Evolutionary conservation across 306 rosid species (phyloP).

Genomic region (Trichosanthes cucumerina): DNA sequence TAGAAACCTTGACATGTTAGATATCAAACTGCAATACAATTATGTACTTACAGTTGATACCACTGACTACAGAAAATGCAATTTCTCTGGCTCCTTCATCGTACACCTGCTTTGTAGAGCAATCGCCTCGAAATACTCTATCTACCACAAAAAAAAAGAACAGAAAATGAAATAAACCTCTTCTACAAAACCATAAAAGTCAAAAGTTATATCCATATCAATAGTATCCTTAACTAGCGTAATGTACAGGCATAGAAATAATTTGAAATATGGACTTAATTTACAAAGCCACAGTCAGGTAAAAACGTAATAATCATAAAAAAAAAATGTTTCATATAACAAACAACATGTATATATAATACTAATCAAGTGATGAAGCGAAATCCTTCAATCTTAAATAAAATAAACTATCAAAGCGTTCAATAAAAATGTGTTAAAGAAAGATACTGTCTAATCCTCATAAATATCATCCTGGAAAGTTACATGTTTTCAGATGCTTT

Average conservation of each 20-base stretch:
- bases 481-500: not conserved
- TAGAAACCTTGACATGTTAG: conserved; percentile 13
- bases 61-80: conserved; percentile 84
- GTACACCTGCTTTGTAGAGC: conserved; percentile 72
- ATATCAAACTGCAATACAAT: conserved; percentile 14
- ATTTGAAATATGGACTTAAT: not conserved
- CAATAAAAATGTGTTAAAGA: not conserved
- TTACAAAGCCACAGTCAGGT: not conserved
- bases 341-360: not conserved
- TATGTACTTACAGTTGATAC: conserved; percentile 78
- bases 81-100: conserved; percentile 86
- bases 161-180: not conserved
- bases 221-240: not conserved
- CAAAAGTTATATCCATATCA: not conserved
- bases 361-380: not conserved
- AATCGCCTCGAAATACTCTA: conserved; percentile 82
- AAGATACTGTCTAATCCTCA: not conserved
- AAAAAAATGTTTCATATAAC: not conserved
- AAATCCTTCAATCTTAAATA: not conserved
- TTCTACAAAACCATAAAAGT: conserved; percentile 15
- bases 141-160: conserved; percentile 31
- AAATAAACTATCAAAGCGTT: not conserved
- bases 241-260: not conserved
- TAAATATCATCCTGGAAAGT: not conserved
- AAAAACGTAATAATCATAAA: not conserved